A percentile compares a stretch with the other conserved stretches of the same genome.
phyloP scores from a whole-genome alignment of 1,284 basidiomycete genomes.

The Melampsora larici-populina region DNA sequence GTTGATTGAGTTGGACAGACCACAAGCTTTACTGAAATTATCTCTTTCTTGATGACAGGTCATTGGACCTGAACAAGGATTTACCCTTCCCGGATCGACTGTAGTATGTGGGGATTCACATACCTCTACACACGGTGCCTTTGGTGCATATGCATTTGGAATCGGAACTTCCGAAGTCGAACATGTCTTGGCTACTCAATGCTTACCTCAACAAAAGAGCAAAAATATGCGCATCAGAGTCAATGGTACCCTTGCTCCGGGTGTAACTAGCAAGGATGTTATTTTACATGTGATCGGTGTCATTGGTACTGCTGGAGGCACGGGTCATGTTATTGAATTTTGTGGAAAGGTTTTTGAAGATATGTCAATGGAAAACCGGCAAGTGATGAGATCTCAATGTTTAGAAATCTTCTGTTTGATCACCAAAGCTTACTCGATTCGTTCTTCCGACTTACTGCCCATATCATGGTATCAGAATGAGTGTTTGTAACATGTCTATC shows the following conservation, averaged over 20 bases:
- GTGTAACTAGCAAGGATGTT: constrained; percentile 91
- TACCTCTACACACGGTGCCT: constrained; percentile 83
- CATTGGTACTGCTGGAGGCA: constrained; percentile 92
- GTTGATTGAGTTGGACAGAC: background rate
- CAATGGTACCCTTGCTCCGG: constrained; percentile 77
- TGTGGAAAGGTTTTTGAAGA: constrained; percentile 84
- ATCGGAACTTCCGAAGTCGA: constrained; percentile 97
- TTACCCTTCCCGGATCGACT: constrained; percentile 87
- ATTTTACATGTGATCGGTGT: constrained; percentile 89
- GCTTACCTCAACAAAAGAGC: constrained; percentile 81
- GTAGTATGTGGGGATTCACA: constrained; percentile 96
- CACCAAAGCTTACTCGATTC: background rate
- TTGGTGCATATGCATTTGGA: constrained; percentile 91
- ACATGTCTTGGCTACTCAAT: constrained; percentile 94
- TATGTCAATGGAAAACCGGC: constrained; percentile 81
- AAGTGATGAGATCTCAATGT: constrained; percentile 33
- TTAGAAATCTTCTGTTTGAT: background rate
- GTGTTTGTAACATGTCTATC: constrained; percentile 97
- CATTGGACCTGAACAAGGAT: constrained; percentile 94
- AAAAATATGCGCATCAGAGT: constrained; percentile 96
- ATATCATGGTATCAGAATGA: constrained; percentile 63
- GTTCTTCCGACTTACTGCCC: background rate
- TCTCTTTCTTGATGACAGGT: constrained; percentile 53
- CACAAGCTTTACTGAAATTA: background rate
- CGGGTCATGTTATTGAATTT: constrained; percentile 88